Percentiles rank a stretch among this genome's conserved stretches.
phyloP scores from a whole-genome alignment of 2,329 filamentous ascomycete species.

The Claviceps capensis region DNA sequence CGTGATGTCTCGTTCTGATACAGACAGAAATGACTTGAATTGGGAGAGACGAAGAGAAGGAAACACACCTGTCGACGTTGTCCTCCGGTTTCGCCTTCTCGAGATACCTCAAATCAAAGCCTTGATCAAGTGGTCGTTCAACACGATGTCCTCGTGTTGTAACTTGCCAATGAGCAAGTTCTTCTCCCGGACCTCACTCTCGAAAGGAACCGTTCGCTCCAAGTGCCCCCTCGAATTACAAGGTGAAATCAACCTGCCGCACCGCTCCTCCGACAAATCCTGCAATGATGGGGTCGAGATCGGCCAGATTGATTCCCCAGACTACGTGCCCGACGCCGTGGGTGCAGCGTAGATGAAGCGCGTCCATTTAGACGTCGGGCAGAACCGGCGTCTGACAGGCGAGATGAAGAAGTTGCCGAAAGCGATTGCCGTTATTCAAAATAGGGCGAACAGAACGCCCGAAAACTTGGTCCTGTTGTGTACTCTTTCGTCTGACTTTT shows the following conservation, averaged over 20 bases:
- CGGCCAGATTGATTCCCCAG: conserved; percentile 65
- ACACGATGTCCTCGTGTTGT: conserved; percentile 84
- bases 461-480: conserved; percentile 19
- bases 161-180: conserved; percentile 93
- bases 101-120: conserved; percentile 76
- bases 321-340: conserved; percentile 38
- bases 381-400: conserved; percentile 77
- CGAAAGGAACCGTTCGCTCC: conserved; percentile 74
- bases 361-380: conserved; percentile 77
- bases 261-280: conserved; percentile 18
- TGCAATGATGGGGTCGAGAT: conserved; percentile 29
- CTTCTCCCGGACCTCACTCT: conserved; percentile 97
- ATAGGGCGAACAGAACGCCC: conserved; percentile 31
- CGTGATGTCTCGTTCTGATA: no score
- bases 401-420: conserved; percentile 78
- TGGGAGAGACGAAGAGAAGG: neutral
- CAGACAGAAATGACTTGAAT: no score
- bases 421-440: conserved; percentile 32
- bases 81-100: conserved; percentile 96
- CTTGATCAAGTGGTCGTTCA: conserved; percentile 95
- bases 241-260: conserved; percentile 70
- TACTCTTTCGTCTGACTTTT: neutral
- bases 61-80: conserved; percentile 73
- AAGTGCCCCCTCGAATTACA: conserved; percentile 86
- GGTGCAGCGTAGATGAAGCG: conserved; percentile 75